Percentiles rank a stretch among this genome's conserved stretches.
phyloP scores from a whole-genome alignment of 2,329 filamentous ascomycete genomes.

The Ascochyta rabiei region DNA sequence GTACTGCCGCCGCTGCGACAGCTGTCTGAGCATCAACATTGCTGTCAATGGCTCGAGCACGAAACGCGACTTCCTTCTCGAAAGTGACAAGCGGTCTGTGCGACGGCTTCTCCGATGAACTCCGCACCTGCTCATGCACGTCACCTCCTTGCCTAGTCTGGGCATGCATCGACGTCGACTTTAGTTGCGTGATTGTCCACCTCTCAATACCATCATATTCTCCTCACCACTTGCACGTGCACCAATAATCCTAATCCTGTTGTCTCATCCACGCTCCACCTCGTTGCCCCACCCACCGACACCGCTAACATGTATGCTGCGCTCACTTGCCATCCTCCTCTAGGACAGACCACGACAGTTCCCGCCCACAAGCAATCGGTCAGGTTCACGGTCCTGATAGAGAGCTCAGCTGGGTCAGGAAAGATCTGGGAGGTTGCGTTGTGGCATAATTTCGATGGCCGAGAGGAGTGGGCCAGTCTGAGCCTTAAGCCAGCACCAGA shows the following conservation, averaged over 20 bases:
- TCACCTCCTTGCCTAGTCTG: slow-evolving; percentile 27
- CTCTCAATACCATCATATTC: neutral
- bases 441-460: slow-evolving; percentile 70
- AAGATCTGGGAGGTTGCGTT: slow-evolving; percentile 73
- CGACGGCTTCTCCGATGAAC: slow-evolving; percentile 27
- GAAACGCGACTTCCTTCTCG: slow-evolving; percentile 7
- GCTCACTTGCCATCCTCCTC: slow-evolving; percentile 69
- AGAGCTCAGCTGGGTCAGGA: slow-evolving; percentile 63
- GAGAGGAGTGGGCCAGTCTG: slow-evolving; percentile 65
- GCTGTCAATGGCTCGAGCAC: slow-evolving; percentile 29
- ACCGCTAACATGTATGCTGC: slow-evolving; percentile 55
- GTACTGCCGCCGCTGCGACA: slow-evolving; percentile 35
- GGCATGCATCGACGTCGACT: slow-evolving; percentile 12
- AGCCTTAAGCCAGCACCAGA: slow-evolving; percentile 55
- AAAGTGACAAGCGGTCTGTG: slow-evolving; percentile 11
- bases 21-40: slow-evolving; percentile 38
- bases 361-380: slow-evolving; percentile 49
- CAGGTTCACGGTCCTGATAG: slow-evolving; percentile 71
- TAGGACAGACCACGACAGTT: slow-evolving; percentile 75
- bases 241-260: neutral
- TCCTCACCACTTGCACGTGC: neutral
- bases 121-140: slow-evolving; percentile 26
- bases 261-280: neutral
- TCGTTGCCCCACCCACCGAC: neutral
- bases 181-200: neutral